Evolutionary conservation across 2,329 filamentous ascomycete species (phyloP), one percentile per base, ranked within the genome.

Genomic region (Aaosphaeria pasadenensis): DNA sequence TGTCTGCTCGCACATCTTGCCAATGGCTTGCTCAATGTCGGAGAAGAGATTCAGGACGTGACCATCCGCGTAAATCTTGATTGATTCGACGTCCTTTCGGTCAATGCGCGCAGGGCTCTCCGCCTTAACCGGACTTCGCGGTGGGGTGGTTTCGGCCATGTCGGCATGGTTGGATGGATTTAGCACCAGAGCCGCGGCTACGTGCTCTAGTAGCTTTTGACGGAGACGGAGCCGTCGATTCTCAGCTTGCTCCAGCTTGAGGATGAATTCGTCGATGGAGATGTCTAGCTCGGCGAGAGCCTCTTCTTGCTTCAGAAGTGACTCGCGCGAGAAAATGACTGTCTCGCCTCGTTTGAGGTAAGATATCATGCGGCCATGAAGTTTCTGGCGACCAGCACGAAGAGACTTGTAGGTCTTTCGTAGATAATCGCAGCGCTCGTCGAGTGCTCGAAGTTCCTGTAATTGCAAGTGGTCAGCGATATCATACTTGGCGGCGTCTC

Each of bases 131-230:
- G 70, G 70, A 47, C 70, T 72, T 43, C 69, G 55, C 11, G 70
- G 70, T 38, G 70, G 70, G 13, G 70, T 72, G 29, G 57, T 59
- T 48, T 69, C 65, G 39, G 61, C 56, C n/a, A 59, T 47, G 28
- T 67, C 61, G 42, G 28, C 33, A 17, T 52, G 55, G 36, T 60
- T 55, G 32, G 60, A 50, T 45, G 64, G 66, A 42, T 63, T 61
- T 11, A 71, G 62, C 4, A 71, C 62, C 9, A 73, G 61, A 2
- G 87, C 86, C 11, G 87, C 88, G 42, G 88, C 88, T 45, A 91
- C 84, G 62, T 92, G 88, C 69, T 92, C 88, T 4, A 92, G 79
- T 9, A 92, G 75, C 75, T 91, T 92, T 65, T 91, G 87, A 35
- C 87, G 81, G 40, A 92, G 83, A 5, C 86, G 79, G 11, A 84